A percentile compares a stretch with the other conserved stretches of the same genome.
phyloP scores from a whole-genome alignment of 163 green algal species.

The Picocystis sp. region DNA sequence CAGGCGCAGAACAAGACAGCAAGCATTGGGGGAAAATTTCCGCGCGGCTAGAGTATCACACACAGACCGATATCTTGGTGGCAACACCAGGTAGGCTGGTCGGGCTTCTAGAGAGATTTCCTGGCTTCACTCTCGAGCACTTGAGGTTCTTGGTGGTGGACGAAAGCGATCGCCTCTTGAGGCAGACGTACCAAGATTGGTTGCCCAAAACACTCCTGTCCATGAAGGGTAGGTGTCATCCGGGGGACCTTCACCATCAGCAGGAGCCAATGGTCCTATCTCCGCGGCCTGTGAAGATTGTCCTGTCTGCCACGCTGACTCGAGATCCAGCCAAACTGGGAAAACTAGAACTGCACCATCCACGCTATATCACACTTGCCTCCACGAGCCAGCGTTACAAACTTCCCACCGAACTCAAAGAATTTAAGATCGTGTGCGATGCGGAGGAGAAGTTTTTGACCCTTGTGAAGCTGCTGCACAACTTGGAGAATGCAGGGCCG shows the following conservation, averaged over 20 bases:
- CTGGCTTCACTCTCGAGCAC: constrained; percentile 38
- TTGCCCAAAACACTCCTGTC: constrained; percentile 45
- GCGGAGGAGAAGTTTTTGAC: constrained; percentile 53
- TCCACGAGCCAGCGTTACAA: constrained; percentile 32
- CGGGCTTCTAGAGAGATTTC: constrained; percentile 52
- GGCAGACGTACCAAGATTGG: constrained; percentile 73
- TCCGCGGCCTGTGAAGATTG: constrained; percentile 58
- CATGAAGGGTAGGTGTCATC: not conserved
- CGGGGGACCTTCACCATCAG: not conserved
- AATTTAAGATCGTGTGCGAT: constrained; percentile 52
- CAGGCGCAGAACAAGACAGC: constrained; percentile 11
- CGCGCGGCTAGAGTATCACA: no score
- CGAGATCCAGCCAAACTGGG: constrained; percentile 68
- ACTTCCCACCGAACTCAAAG: constrained; percentile 40
- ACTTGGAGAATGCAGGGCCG: constrained; percentile 7
- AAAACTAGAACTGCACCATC: constrained; percentile 35
- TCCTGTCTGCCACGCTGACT: constrained; percentile 84
- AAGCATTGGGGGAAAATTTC: no score
- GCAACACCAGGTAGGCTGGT: constrained; percentile 80
- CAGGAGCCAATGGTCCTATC: not conserved
- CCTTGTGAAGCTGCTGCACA: constrained; percentile 55
- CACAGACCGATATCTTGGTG: constrained; percentile 48
- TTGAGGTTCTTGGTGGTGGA: constrained; percentile 48
- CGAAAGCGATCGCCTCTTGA: constrained; percentile 66
- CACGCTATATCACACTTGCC: constrained; percentile 47